Percentiles rank a stretch among this genome's conserved stretches.
Conservation (phyloP, 768 basidiomycete species). For the Trametes cinnabarina region DNA sequence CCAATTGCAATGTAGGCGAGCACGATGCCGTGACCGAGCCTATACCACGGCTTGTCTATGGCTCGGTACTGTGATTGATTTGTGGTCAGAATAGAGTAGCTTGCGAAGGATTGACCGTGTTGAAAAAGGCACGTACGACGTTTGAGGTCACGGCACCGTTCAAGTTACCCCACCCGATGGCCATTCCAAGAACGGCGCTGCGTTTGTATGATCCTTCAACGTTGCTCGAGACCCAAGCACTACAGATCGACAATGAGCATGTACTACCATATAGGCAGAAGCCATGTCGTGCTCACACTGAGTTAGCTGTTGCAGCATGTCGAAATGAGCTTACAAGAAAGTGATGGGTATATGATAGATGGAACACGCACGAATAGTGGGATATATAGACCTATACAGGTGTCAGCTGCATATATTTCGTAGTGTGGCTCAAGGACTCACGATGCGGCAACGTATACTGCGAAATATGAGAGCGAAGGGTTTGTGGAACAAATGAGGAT, state of each 20-base stretch:
- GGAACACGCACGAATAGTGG: slow-evolving; percentile 40
- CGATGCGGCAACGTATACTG: slow-evolving; percentile 69
- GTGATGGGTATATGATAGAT: not conserved
- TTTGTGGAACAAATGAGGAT: slow-evolving; percentile 60
- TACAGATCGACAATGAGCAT: slow-evolving; percentile 19
- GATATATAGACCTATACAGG: slow-evolving; percentile 42
- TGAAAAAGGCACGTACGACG: slow-evolving; percentile 43
- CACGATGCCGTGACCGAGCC: slow-evolving; percentile 65
- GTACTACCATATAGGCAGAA: slow-evolving; percentile 14
- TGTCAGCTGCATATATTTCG: not conserved
- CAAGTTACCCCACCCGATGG: slow-evolving; percentile 67
- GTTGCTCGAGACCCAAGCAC: slow-evolving; percentile 72
- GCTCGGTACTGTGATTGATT: slow-evolving; percentile 53
- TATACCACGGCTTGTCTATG: slow-evolving; percentile 63
- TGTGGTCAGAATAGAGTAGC: not conserved
- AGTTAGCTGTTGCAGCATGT: slow-evolving; percentile 31
- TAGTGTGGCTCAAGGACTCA: slow-evolving; percentile 35
- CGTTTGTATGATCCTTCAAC: slow-evolving; percentile 76
- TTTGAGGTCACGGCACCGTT: slow-evolving; percentile 70
- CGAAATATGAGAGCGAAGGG: slow-evolving; percentile 69
- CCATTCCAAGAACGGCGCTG: slow-evolving; percentile 65
- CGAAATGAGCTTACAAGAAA: not conserved
- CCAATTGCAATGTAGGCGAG: slow-evolving; percentile 69
- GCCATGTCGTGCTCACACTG: slow-evolving; percentile 41
- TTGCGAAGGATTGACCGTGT: not conserved